Conservation (phyloP, 2,329 filamentous ascomycete species). For the Monosporascus sp. region DNA sequence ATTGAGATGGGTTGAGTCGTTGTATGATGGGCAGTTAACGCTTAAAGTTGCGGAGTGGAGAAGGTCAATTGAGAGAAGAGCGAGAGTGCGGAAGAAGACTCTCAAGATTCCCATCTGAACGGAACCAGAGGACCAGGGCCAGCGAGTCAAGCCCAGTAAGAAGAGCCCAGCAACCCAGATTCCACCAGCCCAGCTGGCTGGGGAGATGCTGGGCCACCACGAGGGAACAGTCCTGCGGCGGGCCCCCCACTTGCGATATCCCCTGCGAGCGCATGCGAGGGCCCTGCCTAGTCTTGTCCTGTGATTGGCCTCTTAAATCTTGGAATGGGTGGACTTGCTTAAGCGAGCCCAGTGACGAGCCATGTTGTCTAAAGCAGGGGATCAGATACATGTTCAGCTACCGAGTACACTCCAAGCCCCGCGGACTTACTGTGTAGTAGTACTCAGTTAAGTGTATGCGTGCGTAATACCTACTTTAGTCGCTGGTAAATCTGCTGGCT, state of each 20-base stretch:
- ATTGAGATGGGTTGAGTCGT: neutral
- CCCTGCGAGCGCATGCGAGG: too few species aligned
- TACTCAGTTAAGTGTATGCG: too few species aligned
- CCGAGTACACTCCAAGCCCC: too few species aligned
- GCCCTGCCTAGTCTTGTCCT: neutral
- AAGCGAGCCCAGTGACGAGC: constrained; percentile 18
- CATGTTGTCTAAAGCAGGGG: neutral
- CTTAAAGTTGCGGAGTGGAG: constrained; percentile 24
- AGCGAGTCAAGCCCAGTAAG: neutral
- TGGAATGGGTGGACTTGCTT: constrained; percentile 11
- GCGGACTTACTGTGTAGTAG: too few species aligned
- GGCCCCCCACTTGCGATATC: too few species aligned
- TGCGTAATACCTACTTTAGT: too few species aligned
- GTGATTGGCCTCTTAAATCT: neutral
- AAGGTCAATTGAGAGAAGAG: constrained; percentile 16
- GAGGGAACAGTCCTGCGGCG: too few species aligned
- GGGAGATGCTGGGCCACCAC: too few species aligned
- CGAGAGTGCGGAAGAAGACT: constrained; percentile 7
- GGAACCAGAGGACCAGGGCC: neutral
- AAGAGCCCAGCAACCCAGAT: neutral
- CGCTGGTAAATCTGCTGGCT: too few species aligned
- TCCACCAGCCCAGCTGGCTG: neutral
- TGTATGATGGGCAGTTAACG: constrained; percentile 18
- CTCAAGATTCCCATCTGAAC: neutral
- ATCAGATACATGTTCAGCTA: neutral